Percentiles rank a stretch among this genome's conserved stretches.
Evolutionary conservation across 352 stramenopile species (phyloP).

Genomic region (Peronospora tabacina): DNA sequence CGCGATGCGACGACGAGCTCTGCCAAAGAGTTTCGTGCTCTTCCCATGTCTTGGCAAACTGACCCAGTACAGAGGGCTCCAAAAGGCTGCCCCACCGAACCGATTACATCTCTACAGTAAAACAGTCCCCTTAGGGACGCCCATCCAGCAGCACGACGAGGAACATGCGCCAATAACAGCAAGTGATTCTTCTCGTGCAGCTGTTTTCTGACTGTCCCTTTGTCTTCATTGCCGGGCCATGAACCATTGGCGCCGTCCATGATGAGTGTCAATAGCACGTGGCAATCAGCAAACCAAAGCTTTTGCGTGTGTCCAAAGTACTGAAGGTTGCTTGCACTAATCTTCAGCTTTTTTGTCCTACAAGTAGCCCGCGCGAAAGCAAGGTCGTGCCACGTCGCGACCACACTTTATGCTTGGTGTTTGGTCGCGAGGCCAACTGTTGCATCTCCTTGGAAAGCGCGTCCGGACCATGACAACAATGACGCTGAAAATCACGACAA

Average conservation of each 20-base stretch:
- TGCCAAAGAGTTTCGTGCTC: constrained; percentile 2
- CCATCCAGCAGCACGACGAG: constrained; percentile 13
- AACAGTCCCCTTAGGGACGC: not conserved
- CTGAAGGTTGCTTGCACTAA: not conserved
- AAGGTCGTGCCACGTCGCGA: not conserved
- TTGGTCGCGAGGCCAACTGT: constrained; percentile 14
- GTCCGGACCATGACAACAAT: constrained; percentile 1
- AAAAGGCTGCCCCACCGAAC: constrained; percentile 10
- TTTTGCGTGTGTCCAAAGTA: not conserved
- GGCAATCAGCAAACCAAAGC: not conserved
- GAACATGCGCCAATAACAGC: constrained; percentile 23
- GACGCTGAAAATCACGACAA: too few species aligned
- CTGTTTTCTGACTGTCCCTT: constrained; percentile 21
- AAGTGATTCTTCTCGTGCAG: constrained; percentile 20
- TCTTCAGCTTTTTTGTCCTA: not conserved
- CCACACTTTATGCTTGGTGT: not conserved
- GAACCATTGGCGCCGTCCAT: not conserved
- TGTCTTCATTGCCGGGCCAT: constrained; percentile 8
- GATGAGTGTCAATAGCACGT: constrained; percentile 17
- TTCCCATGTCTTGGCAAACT: constrained; percentile 1
- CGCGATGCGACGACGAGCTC: constrained; percentile 3
- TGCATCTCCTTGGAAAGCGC: constrained; percentile 19
- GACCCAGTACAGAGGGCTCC: constrained; percentile 3
- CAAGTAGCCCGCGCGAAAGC: not conserved
- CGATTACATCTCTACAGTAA: constrained; percentile 4